phyloP scores from a whole-genome alignment of 768 basidiomycete species.

The Leccinum pellstonianum region DNA sequence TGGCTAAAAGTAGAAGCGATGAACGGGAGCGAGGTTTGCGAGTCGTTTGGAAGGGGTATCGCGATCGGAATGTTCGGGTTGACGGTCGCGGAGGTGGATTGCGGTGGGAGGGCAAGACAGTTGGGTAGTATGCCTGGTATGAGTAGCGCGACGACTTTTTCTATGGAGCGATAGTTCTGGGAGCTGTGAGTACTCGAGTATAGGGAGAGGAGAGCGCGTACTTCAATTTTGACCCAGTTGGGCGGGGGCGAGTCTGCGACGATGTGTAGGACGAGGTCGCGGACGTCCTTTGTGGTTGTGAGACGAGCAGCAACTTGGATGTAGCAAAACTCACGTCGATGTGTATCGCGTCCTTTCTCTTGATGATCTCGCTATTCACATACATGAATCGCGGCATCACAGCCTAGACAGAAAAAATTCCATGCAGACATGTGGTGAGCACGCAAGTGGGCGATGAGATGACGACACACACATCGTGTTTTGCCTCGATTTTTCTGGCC shows the following conservation, averaged over 20 bases:
- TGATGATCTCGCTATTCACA: slow-evolving; percentile 70
- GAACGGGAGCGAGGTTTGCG: slow-evolving; percentile 53
- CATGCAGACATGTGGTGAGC: neutral
- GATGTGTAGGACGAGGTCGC: slow-evolving; percentile 83
- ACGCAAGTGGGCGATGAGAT: neutral
- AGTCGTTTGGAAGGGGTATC: slow-evolving; percentile 37
- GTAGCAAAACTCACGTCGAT: slow-evolving; percentile 60
- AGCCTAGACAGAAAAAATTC: slow-evolving; percentile 7
- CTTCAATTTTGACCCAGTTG: slow-evolving; percentile 85
- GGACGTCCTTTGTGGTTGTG: slow-evolving; percentile 61
- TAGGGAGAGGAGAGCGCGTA: slow-evolving; percentile 31
- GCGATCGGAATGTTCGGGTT: slow-evolving; percentile 56
- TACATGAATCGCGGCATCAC: slow-evolving; percentile 74
- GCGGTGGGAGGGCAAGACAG: slow-evolving; percentile 67
- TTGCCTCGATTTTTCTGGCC: slow-evolving; percentile 52
- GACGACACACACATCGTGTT: slow-evolving; percentile 55
- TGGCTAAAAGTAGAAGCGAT: slow-evolving; percentile 83
- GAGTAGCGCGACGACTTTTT: slow-evolving; percentile 76
- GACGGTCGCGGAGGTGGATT: slow-evolving; percentile 64
- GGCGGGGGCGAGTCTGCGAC: slow-evolving; percentile 80
- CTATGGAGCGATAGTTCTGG: slow-evolving; percentile 71
- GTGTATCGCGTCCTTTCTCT: slow-evolving; percentile 70
- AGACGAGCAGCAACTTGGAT: no score
- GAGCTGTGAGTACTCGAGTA: neutral
- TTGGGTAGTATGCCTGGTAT: slow-evolving; percentile 85